A percentile compares a stretch with the other conserved stretches of the same genome.
Evolutionary conservation across 768 basidiomycete genomes (phyloP).

Genomic region (Mycena olivaceomarginata): DNA sequence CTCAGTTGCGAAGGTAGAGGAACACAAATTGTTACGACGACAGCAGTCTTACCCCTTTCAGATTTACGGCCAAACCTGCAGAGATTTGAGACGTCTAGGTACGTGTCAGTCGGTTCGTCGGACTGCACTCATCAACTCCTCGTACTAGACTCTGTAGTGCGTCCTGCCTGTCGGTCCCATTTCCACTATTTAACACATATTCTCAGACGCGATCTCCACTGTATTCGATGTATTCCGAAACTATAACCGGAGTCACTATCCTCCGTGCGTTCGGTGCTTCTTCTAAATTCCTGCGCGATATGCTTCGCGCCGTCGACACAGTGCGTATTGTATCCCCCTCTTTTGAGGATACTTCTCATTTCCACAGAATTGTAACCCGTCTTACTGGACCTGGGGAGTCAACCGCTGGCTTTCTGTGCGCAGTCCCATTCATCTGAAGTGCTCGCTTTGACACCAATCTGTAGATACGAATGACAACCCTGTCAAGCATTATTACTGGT

Average conservation of each 20-base stretch:
- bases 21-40: too few relatives aligned
- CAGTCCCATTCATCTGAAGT: too few relatives aligned
- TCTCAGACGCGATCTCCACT: slow-evolving; percentile 63
- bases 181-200: too few relatives aligned
- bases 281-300: slow-evolving; percentile 90
- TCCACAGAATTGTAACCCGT: slow-evolving; percentile 76
- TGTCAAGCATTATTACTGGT: slow-evolving; percentile 85
- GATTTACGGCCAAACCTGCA: slow-evolving; percentile 88
- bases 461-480: slow-evolving; percentile 82
- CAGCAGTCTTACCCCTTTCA: neutral
- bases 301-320: slow-evolving; percentile 89
- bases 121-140: too few relatives aligned
- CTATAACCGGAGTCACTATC: slow-evolving; percentile 81
- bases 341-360: slow-evolving; percentile 11
- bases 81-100: slow-evolving; percentile 90
- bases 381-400: slow-evolving; percentile 96
- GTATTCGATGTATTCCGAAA: slow-evolving; percentile 70
- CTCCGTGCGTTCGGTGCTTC: slow-evolving; percentile 93
- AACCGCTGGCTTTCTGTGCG: slow-evolving; percentile 91
- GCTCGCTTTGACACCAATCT: too few relatives aligned
- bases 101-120: slow-evolving; percentile 7
- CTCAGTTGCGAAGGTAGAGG: too few relatives aligned
- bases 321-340: slow-evolving; percentile 60
- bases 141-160: too few relatives aligned
- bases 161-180: too few relatives aligned